Conservation (phyloP, 306 rosid genomes). For the Vigna angularis region DNA sequence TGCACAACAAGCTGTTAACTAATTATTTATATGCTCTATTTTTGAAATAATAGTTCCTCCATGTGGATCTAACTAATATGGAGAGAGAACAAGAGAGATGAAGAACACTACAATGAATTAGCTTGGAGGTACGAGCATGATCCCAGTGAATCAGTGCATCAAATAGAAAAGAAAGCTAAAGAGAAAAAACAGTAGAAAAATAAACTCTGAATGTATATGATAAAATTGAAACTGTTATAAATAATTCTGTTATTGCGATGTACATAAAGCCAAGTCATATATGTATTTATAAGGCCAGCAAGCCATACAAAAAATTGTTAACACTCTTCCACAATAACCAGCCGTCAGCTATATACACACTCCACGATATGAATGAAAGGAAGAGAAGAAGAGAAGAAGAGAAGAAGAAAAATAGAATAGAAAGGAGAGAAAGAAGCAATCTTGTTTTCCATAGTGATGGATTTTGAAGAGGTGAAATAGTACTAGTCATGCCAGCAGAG, state of each 20-base stretch:
- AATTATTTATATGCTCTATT: not conserved
- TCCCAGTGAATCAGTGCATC: not conserved
- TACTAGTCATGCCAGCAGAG: slow-evolving; percentile 94
- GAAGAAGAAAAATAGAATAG: not conserved
- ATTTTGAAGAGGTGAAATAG: not conserved
- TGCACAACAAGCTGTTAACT: not conserved
- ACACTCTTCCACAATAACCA: slow-evolving; percentile 44
- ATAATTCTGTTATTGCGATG: slow-evolving; percentile 52
- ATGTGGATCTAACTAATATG: not conserved
- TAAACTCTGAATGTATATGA: not conserved
- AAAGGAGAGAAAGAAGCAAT: slow-evolving; percentile 20
- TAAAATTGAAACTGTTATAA: slow-evolving; percentile 36
- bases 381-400: slow-evolving; percentile 22
- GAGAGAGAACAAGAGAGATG: not conserved
- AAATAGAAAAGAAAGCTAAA: slow-evolving; percentile 1
- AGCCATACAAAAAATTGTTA: slow-evolving; percentile 54
- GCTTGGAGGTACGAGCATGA: not conserved
- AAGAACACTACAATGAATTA: not conserved
- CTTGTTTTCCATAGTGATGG: slow-evolving; percentile 15
- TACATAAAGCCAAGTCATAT: slow-evolving; percentile 51
- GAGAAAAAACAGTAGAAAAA: slow-evolving; percentile 1
- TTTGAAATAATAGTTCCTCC: not conserved
- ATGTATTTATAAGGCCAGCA: slow-evolving; percentile 38
- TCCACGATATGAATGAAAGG: slow-evolving; percentile 50
- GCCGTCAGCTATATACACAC: slow-evolving; percentile 65